phyloP scores from a whole-genome alignment of 2,329 filamentous ascomycete species.

The Penicillium sp. region DNA sequence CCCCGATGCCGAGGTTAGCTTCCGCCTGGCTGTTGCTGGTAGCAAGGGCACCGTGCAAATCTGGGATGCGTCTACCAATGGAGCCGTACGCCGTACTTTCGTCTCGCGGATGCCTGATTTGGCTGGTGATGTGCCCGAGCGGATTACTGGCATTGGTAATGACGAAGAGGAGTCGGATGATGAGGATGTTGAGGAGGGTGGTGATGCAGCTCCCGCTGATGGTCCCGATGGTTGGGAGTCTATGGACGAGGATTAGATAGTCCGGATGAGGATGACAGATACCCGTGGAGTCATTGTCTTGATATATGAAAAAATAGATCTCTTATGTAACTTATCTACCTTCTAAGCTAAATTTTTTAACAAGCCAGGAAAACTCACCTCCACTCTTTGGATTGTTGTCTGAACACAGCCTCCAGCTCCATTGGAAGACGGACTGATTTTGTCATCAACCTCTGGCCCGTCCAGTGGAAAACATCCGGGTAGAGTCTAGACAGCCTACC shows the following conservation, averaged over 20 bases:
- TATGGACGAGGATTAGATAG: conserved; percentile 53
- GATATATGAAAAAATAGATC: conserved; percentile 27
- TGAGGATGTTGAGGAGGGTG: conserved; percentile 58
- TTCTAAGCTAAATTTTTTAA: not conserved
- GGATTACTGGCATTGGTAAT: conserved; percentile 71
- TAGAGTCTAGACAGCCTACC: conserved; percentile 14
- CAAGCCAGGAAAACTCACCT: too few species aligned
- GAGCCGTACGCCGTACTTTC: conserved; percentile 80
- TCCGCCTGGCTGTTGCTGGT: conserved; percentile 88
- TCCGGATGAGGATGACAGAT: conserved; percentile 16
- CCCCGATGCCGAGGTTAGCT: conserved; percentile 86
- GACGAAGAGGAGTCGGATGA: conserved; percentile 69
- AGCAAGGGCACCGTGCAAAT: conserved; percentile 92
- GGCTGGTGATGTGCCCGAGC: conserved; percentile 68
- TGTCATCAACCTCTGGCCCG: too few species aligned
- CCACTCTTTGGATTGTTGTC: too few species aligned
- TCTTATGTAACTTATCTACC: conserved; percentile 6
- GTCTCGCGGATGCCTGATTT: conserved; percentile 66
- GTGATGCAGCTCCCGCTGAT: conserved; percentile 49
- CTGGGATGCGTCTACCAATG: conserved; percentile 96
- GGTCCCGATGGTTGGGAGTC: conserved; percentile 56
- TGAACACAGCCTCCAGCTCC: too few species aligned
- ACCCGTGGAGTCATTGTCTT: conserved; percentile 25
- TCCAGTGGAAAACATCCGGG: too few species aligned
- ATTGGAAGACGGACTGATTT: too few species aligned